These are phyloP conservation scores for Flaveria trinervia DNA, from an alignment of 129 eudicot genomes.

Conservation along the genomic window DNA sequence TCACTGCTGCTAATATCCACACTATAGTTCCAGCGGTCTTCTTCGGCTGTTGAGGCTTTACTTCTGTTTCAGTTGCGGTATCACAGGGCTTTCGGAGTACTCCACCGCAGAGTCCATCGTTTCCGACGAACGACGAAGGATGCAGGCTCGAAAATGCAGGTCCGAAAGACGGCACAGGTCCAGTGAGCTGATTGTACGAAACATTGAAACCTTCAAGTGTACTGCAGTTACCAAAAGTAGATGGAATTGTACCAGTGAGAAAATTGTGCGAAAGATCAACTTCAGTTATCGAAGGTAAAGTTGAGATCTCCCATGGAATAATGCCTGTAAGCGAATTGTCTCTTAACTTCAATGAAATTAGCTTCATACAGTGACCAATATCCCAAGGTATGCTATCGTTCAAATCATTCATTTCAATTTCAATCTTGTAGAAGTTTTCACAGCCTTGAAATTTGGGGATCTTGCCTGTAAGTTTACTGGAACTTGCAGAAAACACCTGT, in stretches of 20 bases:
- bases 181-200: slow-evolving; percentile 82
- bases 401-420: slow-evolving; percentile 62
- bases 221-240: slow-evolving; percentile 74
- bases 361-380: slow-evolving; percentile 86
- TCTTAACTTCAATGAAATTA: slow-evolving; percentile 54
- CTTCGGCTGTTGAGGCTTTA: slow-evolving; percentile 43
- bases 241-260: slow-evolving; percentile 82
- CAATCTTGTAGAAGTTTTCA: slow-evolving; percentile 65
- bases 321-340: slow-evolving; percentile 73
- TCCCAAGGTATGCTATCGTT: slow-evolving; percentile 89
- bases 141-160: slow-evolving; percentile 64
- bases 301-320: slow-evolving; percentile 97
- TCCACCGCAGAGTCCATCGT: slow-evolving; percentile 76
- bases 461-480: slow-evolving; percentile 52
- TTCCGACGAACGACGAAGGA: slow-evolving; percentile 85
- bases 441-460: slow-evolving; percentile 86
- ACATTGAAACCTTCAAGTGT: slow-evolving; percentile 87
- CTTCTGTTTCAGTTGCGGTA: slow-evolving; percentile 31
- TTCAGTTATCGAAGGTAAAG: slow-evolving; percentile 79
- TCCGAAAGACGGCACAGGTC: slow-evolving; percentile 75
- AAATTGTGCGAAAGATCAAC: slow-evolving; percentile 80
- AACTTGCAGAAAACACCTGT: slow-evolving; percentile 67
- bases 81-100: slow-evolving; percentile 56
- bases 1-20: slow-evolving; percentile 85
- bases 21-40: slow-evolving; percentile 73